phyloP scores from a whole-genome alignment of 2,329 filamentous ascomycete species.

The Curvularia sp. region DNA sequence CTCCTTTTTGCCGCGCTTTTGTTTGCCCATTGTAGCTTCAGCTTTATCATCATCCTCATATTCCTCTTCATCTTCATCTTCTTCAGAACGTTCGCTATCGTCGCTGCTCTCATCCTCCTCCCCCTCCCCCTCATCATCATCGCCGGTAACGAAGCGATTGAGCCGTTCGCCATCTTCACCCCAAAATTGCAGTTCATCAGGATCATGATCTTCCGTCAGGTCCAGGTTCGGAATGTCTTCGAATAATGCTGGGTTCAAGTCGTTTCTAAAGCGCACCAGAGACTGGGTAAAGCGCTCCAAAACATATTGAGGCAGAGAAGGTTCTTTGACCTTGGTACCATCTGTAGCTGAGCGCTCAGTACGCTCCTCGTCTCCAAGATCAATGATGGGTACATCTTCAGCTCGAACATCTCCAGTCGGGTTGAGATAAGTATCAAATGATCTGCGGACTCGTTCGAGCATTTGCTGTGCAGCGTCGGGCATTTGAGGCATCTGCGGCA shows the following conservation, averaged over 20 bases:
- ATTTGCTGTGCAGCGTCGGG: constrained; percentile 46
- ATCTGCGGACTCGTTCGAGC: constrained; percentile 47
- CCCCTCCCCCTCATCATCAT: constrained; percentile 42
- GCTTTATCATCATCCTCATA: constrained; percentile 41
- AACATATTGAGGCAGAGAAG: constrained; percentile 56
- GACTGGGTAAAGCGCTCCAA: constrained; percentile 56
- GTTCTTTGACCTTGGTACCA: constrained; percentile 46
- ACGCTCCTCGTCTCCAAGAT: constrained; percentile 48
- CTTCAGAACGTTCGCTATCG: constrained; percentile 45
- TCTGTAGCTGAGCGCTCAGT: constrained; percentile 46
- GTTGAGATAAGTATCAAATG: constrained; percentile 56
- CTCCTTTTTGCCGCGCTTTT: constrained; percentile 33
- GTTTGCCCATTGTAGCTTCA: constrained; percentile 34
- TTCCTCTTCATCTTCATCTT: constrained; percentile 39
- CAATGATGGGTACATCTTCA: constrained; percentile 47
- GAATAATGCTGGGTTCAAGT: constrained; percentile 47
- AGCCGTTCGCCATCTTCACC: constrained; percentile 41
- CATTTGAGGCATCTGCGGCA: constrained; percentile 40
- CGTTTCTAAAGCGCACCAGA: constrained; percentile 56
- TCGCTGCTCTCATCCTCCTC: constrained; percentile 46
- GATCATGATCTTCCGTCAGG: constrained; percentile 36
- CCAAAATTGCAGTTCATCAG: constrained; percentile 45
- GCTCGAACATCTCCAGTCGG: constrained; percentile 44
- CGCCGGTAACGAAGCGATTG: constrained; percentile 32
- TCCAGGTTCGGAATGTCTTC: constrained; percentile 46